Evolutionary conservation across 2,329 filamentous ascomycete genomes (phyloP).

Genomic region (Elsinoe australis): DNA sequence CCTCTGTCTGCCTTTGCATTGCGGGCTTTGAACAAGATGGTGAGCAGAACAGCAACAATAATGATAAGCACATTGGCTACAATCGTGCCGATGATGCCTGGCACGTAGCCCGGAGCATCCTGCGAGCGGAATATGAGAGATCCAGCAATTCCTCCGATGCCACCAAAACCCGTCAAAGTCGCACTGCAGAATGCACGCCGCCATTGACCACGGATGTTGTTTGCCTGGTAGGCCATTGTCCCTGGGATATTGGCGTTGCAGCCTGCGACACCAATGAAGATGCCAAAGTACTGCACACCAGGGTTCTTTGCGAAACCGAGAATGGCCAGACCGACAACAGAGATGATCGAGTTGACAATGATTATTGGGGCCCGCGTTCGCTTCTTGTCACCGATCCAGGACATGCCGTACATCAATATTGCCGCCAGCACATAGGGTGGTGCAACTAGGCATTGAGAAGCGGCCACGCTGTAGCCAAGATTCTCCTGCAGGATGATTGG

Average conservation of each 20-base stretch:
- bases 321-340: constrained; percentile 60
- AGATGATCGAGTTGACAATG: constrained; percentile 55
- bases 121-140: constrained; percentile 60
- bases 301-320: constrained; percentile 58
- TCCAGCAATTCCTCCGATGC: constrained; percentile 68
- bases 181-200: constrained; percentile 73
- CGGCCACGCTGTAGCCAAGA: constrained; percentile 57
- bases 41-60: background rate
- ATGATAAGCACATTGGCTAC: constrained; percentile 25
- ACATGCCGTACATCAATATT: constrained; percentile 52
- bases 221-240: constrained; percentile 70
- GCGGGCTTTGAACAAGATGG: constrained; percentile 29
- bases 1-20: constrained; percentile 31
- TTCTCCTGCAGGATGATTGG: constrained; percentile 60
- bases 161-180: constrained; percentile 67
- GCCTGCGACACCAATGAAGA: constrained; percentile 13
- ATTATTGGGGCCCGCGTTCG: constrained; percentile 59
- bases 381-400: constrained; percentile 60
- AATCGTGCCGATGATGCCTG: constrained; percentile 33
- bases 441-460: constrained; percentile 62
- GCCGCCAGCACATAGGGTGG: constrained; percentile 61
- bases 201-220: constrained; percentile 82
- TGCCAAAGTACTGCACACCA: constrained; percentile 50
- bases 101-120: constrained; percentile 32
- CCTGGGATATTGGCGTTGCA: constrained; percentile 55